A percentile compares a stretch with the other conserved stretches of the same genome.
These are phyloP conservation scores for Nannizzia gypsea DNA, from an alignment of 2,329 filamentous ascomycete species.

Conservation along the genomic window DNA sequence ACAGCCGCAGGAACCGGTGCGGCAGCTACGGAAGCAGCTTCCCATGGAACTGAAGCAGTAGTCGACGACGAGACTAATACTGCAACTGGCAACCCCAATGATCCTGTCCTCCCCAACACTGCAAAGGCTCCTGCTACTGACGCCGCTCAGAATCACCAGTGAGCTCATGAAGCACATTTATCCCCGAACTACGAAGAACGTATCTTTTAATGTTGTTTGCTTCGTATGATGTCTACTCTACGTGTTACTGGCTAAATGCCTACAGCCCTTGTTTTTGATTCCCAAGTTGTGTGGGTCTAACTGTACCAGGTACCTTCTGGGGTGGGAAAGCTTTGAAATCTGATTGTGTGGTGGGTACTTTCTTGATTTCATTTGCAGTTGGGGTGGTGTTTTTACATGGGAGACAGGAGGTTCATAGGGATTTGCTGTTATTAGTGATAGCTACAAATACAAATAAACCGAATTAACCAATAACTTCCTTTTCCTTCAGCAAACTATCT, in stretches of 20 bases:
- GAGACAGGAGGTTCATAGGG: neutral
- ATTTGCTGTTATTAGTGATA: neutral
- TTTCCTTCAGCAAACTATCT: too few relatives aligned
- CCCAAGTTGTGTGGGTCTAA: neutral
- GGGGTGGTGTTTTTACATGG: neutral
- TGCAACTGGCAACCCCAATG: neutral
- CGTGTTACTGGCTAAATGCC: neutral
- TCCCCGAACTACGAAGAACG: neutral
- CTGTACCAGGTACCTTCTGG: neutral
- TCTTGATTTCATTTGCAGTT: neutral
- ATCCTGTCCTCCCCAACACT: too few relatives aligned
- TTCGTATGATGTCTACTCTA: neutral
- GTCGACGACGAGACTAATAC: neutral
- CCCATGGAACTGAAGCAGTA: neutral
- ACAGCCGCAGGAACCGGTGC: neutral
- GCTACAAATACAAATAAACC: neutral
- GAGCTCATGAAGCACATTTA: neutral
- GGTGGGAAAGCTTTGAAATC: neutral
- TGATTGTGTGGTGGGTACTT: neutral
- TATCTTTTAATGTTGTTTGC: neutral
- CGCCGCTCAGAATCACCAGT: neutral
- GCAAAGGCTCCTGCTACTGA: neutral
- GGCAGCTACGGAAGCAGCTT: neutral
- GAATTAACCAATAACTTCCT: too few relatives aligned
- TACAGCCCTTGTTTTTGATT: neutral